Evolutionary conservation across 164 flowering plant species (phyloP).

Genomic region (Stephania japonica): DNA sequence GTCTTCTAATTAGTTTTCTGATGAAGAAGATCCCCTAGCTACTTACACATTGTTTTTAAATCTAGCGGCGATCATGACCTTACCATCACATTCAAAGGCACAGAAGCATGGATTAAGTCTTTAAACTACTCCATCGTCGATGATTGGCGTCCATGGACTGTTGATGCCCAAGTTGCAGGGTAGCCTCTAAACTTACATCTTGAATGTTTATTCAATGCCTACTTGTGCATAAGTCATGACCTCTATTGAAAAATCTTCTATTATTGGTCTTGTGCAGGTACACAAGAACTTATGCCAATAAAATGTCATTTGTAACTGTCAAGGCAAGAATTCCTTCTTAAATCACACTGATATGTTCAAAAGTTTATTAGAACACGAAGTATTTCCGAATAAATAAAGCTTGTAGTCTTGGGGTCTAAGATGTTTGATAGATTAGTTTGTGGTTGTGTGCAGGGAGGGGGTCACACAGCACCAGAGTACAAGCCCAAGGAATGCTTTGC

Average conservation of each 20-base stretch:
- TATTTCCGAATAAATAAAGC: too few relatives aligned
- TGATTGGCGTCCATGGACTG: constrained; percentile 57
- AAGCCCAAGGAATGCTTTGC: constrained; percentile 19
- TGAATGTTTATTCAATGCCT: too few relatives aligned
- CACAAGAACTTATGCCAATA: constrained; percentile 22
- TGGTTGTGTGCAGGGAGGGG: constrained; percentile 31
- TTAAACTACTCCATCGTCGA: constrained; percentile 43
- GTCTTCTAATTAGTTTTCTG: too few relatives aligned
- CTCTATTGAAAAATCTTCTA: too few relatives aligned
- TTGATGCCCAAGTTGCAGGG: constrained; percentile 50
- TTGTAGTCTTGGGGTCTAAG: too few relatives aligned
- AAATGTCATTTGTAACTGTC: constrained; percentile 30
- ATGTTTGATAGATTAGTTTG: too few relatives aligned
- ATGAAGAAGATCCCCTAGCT: too few relatives aligned
- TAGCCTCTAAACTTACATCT: constrained; percentile 12
- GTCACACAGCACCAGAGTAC: constrained; percentile 50
- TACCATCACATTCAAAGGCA: constrained; percentile 24
- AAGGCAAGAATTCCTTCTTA: constrained; percentile 22
- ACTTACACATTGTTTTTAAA: too few relatives aligned
- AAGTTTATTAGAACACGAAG: too few relatives aligned
- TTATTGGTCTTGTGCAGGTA: constrained; percentile 20
- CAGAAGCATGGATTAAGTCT: constrained; percentile 51
- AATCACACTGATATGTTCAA: too few relatives aligned
- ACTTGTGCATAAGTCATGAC: too few relatives aligned
- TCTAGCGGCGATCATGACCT: constrained; percentile 69